Conservation (phyloP, 2,329 filamentous ascomycete species). For the Ceratocystis papillata region DNA sequence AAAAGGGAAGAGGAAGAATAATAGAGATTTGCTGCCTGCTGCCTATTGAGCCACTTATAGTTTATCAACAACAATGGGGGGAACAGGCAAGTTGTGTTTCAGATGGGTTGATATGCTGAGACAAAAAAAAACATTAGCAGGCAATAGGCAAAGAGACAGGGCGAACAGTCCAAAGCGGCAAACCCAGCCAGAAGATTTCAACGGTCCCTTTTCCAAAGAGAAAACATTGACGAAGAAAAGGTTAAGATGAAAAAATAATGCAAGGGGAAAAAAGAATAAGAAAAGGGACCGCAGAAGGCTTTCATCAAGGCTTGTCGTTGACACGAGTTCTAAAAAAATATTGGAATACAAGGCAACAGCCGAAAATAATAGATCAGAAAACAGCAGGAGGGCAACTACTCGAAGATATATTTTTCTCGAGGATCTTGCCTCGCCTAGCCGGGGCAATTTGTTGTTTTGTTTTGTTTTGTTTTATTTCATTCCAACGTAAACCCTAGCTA, state of each 20-base stretch:
- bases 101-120: no score
- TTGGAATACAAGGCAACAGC: neutral
- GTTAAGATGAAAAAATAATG: neutral
- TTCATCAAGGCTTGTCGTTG: no score
- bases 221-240: neutral
- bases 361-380: neutral
- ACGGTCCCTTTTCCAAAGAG: neutral
- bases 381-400: neutral
- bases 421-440: neutral
- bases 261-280: slow-evolving; percentile 3
- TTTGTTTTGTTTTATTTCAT: slow-evolving; percentile 1
- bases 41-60: neutral
- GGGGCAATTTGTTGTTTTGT: neutral
- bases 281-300: neutral
- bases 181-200: no score
- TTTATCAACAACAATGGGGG: neutral
- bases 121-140: no score
- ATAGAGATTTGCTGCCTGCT: slow-evolving; percentile 7
- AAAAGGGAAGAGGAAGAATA: slow-evolving; percentile 1
- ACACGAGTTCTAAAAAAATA: neutral
- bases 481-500: neutral
- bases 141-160: no score
- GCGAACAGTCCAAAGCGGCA: no score
- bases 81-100: neutral
- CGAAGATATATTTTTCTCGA: slow-evolving; percentile 2